Conservation (phyloP, 1,284 basidiomycete species). For the Macrocystidia cucumis region DNA sequence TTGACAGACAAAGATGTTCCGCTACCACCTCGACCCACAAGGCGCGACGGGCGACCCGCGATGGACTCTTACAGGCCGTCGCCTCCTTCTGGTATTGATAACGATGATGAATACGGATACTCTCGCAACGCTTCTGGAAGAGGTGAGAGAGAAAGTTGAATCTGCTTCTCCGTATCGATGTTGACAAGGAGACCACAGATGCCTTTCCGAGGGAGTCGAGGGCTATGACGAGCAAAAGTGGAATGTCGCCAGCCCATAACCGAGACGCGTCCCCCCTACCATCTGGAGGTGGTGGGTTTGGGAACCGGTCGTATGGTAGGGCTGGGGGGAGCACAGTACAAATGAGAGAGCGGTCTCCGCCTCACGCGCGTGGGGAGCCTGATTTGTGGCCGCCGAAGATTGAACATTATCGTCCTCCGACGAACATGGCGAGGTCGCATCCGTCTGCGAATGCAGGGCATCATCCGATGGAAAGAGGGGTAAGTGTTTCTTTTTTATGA, state of each 20-base stretch:
- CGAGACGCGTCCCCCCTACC: slow-evolving; percentile 4
- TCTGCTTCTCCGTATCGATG: slow-evolving; percentile 12
- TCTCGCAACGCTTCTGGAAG: neutral
- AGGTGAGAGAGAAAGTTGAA: neutral
- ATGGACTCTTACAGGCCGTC: neutral
- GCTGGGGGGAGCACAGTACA: slow-evolving; percentile 4
- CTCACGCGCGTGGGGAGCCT: slow-evolving; percentile 11
- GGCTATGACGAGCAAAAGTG: slow-evolving; percentile 12
- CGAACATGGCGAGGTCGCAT: slow-evolving; percentile 5
- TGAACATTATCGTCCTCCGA: neutral
- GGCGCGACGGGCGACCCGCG: neutral
- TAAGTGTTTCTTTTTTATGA: neutral
- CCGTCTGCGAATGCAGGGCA: slow-evolving; percentile 2
- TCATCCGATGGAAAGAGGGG: slow-evolving; percentile 7
- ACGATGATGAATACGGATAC: neutral
- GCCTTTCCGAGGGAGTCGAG: slow-evolving; percentile 17
- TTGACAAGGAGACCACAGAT: slow-evolving; percentile 11
- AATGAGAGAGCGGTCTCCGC: slow-evolving; percentile 17
- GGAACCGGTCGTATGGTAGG: neutral
- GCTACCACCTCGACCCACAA: neutral
- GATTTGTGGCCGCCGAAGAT: slow-evolving; percentile 8
- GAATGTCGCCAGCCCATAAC: neutral
- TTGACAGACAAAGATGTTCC: too few relatives aligned
- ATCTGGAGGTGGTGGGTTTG: neutral
- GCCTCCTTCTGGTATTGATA: neutral